Evolutionary conservation across 768 basidiomycete genomes (phyloP).

Genomic region (Podaxis pistillaris): DNA sequence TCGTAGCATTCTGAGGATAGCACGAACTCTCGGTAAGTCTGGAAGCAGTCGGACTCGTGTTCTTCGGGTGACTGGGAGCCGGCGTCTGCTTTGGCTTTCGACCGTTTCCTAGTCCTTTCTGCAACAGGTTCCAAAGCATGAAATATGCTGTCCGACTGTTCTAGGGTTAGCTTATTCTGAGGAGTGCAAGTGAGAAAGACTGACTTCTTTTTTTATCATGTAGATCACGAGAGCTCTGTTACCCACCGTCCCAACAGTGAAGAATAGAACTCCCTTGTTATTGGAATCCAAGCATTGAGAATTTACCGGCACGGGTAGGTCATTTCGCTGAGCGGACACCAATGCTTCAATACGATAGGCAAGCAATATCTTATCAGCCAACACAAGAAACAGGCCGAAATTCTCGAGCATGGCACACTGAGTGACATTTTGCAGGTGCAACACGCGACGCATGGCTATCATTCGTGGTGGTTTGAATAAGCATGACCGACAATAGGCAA

Average conservation of each 20-base stretch:
- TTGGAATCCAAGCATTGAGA: conserved; percentile 85
- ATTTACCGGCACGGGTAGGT: conserved; percentile 65
- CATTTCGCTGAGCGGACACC: conserved; percentile 80
- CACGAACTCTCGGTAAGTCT: conserved; percentile 86
- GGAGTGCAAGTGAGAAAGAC: conserved; percentile 23
- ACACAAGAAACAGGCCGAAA: conserved; percentile 93
- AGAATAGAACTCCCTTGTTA: conserved; percentile 92
- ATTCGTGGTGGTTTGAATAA: background rate
- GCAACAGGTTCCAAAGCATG: conserved; percentile 90
- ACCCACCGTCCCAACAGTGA: conserved; percentile 86
- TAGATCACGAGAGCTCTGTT: conserved; percentile 84
- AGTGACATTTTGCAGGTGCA: conserved; percentile 91
- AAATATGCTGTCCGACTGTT: conserved; percentile 79
- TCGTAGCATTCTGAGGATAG: conserved; percentile 84
- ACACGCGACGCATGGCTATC: conserved; percentile 85
- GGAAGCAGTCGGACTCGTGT: conserved; percentile 88
- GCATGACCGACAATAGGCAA: background rate
- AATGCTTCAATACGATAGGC: conserved; percentile 96
- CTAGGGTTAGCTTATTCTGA: conserved; percentile 14
- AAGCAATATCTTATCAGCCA: conserved; percentile 91
- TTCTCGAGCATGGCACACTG: conserved; percentile 96
- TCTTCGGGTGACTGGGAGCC: conserved; percentile 48
- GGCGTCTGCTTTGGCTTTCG: conserved; percentile 54
- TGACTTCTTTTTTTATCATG: conserved; percentile 79
- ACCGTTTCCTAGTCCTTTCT: conserved; percentile 77